Evolutionary conservation across 805 yeast genomes (phyloP), one percentile per base, ranked within the genome.

Genomic region (Yarrowia sp.): DNA sequence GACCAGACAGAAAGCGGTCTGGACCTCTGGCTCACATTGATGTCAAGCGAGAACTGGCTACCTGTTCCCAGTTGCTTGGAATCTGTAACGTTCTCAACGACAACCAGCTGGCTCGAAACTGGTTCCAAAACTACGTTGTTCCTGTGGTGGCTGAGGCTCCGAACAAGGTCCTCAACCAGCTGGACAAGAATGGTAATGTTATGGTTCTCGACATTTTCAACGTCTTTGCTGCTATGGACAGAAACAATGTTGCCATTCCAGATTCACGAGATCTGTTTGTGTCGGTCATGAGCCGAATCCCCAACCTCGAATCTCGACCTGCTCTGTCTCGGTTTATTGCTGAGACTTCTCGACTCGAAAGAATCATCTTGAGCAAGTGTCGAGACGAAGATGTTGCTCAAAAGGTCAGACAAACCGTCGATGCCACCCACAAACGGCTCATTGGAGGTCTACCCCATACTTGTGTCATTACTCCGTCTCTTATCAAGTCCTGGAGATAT

Each of bases 401-500:
- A 19, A 26, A 33, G 17, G 43, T 51, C 26, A 14, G 26, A 7
- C 6, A 22, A 2, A 19, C 61, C 7, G 46, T 24, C 14, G 46
- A 12, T 3, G 24, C 46, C 1, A 16, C 46, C 6, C 44, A 54
- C 26, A 54, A 54, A 16, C 61, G 61, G 3, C 7, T 54, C 7
- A 10, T 54, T 3, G 61, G 61, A n/a, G 61, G 46, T 17, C 61
- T 54, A 8, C 61, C 61, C 2, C 46, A 54, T 12, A 54, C 61
- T 7, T 54, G 61, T 26, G 61, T 54, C 26, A 26, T 54, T 26
- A 36, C 61, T 8, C n/a, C 16, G 2, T 54, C 61, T 2, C 46
- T 54, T 5, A 24, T 54, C 33, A 54, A 54, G 46, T 54, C 61
- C 2, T 38, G 44, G 46, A 24, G 61, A 54, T 54, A 54, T 12